Base-by-base conservation (phyloP, 2,329 filamentous ascomycete species). In the Cadophora gregata region DNA sequence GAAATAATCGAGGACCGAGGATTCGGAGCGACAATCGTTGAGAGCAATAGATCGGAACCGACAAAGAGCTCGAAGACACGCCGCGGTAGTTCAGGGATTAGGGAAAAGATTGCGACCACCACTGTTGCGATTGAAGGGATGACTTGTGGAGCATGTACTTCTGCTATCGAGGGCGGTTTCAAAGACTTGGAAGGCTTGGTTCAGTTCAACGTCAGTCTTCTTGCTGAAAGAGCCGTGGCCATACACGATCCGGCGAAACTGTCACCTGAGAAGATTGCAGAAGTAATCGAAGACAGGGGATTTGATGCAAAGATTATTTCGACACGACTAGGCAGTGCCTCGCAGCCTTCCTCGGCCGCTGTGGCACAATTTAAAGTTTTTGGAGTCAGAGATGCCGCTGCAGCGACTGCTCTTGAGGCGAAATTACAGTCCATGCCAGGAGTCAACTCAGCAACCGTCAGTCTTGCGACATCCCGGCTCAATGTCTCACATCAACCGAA, bases 111-210 rank as follows among this genome's bases (percentile, higher is more conserved):
- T 4, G 84, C 90, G 65, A 92, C 88, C 0, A 97, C 94, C 0
- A 98, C 94, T 0, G 85, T 99, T 21, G 89, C 92, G 4, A 92
- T 99, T 63, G 93, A 96, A 72, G 96, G 96, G 60, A 99, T 99
- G 96, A 99, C 96, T 1, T 98, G 96, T 77, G 95, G 95, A 25
- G 93, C 96, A 50, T 99, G 96, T 79, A 98, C 96, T 0, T 95
- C 95, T 1, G 93, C 95, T 6, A 89, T 98, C 1, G 92, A 97
- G 75, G 85, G 87, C 60, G 93, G 91, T 3, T 96, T 99, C 79
- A 87, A 88, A 71, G 87, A 86, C 69, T 80, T 95, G 1, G 88
- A 91, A 10, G 96, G 96, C 25, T 79, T 98, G 19, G 77, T 93
- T 64, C 92, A 93, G 71, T 97, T 98, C 83, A 97, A 97, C 76